Evolutionary conservation across 805 yeast species (phyloP).

Genomic region (Teunomyces gatunensis): DNA sequence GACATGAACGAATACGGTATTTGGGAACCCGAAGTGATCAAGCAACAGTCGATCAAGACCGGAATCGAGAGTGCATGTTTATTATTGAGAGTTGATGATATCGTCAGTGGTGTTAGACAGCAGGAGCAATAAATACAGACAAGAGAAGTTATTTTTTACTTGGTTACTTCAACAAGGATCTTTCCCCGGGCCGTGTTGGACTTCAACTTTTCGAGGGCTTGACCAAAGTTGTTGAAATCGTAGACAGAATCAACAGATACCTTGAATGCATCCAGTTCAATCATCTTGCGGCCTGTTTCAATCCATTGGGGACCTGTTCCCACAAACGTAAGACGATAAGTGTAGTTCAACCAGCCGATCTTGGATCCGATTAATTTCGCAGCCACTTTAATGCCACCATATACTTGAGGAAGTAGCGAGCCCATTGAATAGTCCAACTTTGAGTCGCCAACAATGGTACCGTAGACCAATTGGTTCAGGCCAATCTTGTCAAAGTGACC

Average conservation of each 20-base stretch:
- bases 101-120: conserved; percentile 90
- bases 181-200: conserved; percentile 63
- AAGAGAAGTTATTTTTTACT: background rate
- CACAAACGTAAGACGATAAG: conserved; percentile 24
- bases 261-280: conserved; percentile 43
- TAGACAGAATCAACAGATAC: conserved; percentile 55
- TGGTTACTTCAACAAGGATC: conserved; percentile 42
- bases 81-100: conserved; percentile 93
- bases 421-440: conserved; percentile 31
- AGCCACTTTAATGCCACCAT: background rate
- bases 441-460: conserved; percentile 58
- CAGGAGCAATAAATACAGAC: conserved; percentile 11
- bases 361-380: conserved; percentile 9
- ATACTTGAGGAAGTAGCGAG: background rate
- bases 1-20: conserved; percentile 96
- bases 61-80: conserved; percentile 96
- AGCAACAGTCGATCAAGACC: conserved; percentile 96
- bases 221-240: conserved; percentile 45
- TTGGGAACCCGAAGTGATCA: conserved; percentile 99
- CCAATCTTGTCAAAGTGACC: conserved; percentile 31
- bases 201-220: conserved; percentile 49
- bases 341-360: conserved; percentile 22
- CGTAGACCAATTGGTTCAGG: conserved; percentile 37
- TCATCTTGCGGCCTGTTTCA: conserved; percentile 32
- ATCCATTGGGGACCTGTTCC: conserved; percentile 7